Base-by-base conservation (phyloP, 2,329 filamentous ascomycete genomes). In the Apiospora saccharicola region DNA sequence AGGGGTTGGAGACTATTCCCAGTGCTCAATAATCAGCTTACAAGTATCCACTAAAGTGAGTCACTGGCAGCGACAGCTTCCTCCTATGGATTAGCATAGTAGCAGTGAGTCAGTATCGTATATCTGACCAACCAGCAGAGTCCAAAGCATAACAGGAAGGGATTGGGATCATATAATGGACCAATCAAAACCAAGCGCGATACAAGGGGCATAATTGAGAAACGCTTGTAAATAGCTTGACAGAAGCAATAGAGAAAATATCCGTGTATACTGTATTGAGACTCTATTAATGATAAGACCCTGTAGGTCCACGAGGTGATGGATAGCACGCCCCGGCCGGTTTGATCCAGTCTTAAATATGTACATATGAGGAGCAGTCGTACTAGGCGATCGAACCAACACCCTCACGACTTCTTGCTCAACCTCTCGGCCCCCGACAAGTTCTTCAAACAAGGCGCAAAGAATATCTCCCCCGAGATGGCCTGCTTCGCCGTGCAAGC, bases 401-500 rank as follows among this genome's bases (percentile, higher is more conserved):
- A 7, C 3, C 53, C 1, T 61, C 19, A 64, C 13, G 57, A n/a
- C 2, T 41, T 64, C 19, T 64, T 64, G 19, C 57, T 34, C 34
- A 64, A 19, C 16, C 57, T 37, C 57, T 64, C 57, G 10, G 57
- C 57, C 22, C 57, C 34, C 34, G 57, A 64, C 22, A 64, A 14
- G 16, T 70, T 44, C 49, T 82, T 82, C 57, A 86, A 75, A 70
- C 85, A 86, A 1, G 85, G 84, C 0, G 84, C 85, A 70, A 83
- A 80, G 75, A 86, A 85, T 74, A 87, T 83, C 49, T 85, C 82
- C 19, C 84, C 84, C 0, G 80, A 82, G 1, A 80, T 71, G 12
- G 77, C 84, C 69, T 83, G 75, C n/a, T 79, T 80, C 4, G 82
- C 26, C 0, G 85, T 86, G 69, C 82, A 79, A 4, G 75, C 70